Evolutionary conservation across 306 rosid species (phyloP).

Genomic region (Rosa multiflora): DNA sequence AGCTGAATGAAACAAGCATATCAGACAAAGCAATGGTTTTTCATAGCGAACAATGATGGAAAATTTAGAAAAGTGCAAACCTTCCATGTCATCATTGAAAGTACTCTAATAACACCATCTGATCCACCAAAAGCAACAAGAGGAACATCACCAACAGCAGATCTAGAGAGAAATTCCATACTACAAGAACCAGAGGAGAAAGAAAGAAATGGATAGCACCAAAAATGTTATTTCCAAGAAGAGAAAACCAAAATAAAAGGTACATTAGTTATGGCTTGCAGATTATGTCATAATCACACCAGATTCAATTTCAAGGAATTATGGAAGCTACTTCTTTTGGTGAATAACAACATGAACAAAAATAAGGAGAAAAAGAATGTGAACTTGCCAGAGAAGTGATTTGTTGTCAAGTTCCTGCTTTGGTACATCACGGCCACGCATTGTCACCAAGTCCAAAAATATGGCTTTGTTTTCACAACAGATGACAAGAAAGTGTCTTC

Average conservation of each 20-base stretch:
- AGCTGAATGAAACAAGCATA: slow-evolving; percentile 61
- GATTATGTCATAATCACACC: neutral
- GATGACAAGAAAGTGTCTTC: slow-evolving; percentile 97
- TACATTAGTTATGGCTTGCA: neutral
- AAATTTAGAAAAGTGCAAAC: slow-evolving; percentile 44
- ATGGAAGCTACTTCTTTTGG: slow-evolving; percentile 2
- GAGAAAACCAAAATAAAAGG: neutral
- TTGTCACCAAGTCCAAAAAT: slow-evolving; percentile 95
- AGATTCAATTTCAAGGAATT: neutral
- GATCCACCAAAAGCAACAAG: slow-evolving; percentile 99
- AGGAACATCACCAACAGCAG: slow-evolving; percentile 80
- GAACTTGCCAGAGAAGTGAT: slow-evolving; percentile 82
- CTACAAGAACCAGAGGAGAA: slow-evolving; percentile 50
- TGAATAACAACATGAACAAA: neutral
- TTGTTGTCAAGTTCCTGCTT: slow-evolving; percentile 96
- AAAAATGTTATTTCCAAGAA: neutral
- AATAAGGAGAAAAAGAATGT: slow-evolving; percentile 17
- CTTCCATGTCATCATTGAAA: slow-evolving; percentile 99
- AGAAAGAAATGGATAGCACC: slow-evolving; percentile 17
- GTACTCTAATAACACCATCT: slow-evolving; percentile 97
- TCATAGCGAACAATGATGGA: slow-evolving; percentile 20
- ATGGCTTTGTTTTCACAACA: slow-evolving; percentile 97
- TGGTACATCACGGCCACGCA: slow-evolving; percentile 98
- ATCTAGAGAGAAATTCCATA: slow-evolving; percentile 96
- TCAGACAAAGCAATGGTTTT: slow-evolving; percentile 25